Evolutionary conservation across 129 eudicot genomes (phyloP).

Genomic region (Lonicera japonica): DNA sequence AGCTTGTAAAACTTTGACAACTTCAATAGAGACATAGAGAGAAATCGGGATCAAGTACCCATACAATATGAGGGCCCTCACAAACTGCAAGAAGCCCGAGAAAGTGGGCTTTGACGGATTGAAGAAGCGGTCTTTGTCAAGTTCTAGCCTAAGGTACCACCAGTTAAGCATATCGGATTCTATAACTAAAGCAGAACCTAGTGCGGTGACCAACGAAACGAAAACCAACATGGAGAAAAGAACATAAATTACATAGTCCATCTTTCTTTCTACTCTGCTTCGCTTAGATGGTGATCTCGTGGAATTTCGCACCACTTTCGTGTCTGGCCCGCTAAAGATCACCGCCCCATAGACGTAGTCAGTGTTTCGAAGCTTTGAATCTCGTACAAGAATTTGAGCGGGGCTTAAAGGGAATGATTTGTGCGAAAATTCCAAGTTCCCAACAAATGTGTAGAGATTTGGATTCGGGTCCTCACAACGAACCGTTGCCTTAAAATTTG

Average conservation of each 20-base stretch:
- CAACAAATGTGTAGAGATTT: conserved; percentile 47
- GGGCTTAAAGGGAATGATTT: conserved; percentile 25
- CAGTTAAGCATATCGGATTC: conserved; percentile 24
- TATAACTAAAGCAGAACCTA: conserved; percentile 35
- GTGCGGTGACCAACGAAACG: conserved; percentile 34
- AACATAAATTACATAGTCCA: conserved; percentile 44
- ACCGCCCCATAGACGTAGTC: conserved; percentile 47
- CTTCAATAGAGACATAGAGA: conserved; percentile 49
- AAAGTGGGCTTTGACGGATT: conserved; percentile 25
- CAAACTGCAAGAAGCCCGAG: conserved; percentile 41
- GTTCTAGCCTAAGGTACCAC: conserved; percentile 40
- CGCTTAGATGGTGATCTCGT: conserved; percentile 48
- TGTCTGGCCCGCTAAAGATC: conserved; percentile 38
- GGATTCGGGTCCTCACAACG: conserved; percentile 55
- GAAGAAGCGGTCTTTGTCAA: conserved; percentile 27
- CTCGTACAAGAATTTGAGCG: conserved; percentile 40
- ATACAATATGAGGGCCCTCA: conserved; percentile 46
- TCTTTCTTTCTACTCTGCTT: conserved; percentile 39
- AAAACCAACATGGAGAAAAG: conserved; percentile 42
- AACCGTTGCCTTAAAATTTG: conserved; percentile 27
- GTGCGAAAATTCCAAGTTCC: conserved; percentile 39
- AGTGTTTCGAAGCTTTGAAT: conserved; percentile 48
- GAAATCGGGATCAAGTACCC: conserved; percentile 58
- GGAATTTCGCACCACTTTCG: conserved; percentile 50
- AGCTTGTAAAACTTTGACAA: conserved; percentile 53